These are phyloP conservation scores for Dalbergia oliveri DNA, from an alignment of 306 rosid genomes.

Conservation along the genomic window DNA sequence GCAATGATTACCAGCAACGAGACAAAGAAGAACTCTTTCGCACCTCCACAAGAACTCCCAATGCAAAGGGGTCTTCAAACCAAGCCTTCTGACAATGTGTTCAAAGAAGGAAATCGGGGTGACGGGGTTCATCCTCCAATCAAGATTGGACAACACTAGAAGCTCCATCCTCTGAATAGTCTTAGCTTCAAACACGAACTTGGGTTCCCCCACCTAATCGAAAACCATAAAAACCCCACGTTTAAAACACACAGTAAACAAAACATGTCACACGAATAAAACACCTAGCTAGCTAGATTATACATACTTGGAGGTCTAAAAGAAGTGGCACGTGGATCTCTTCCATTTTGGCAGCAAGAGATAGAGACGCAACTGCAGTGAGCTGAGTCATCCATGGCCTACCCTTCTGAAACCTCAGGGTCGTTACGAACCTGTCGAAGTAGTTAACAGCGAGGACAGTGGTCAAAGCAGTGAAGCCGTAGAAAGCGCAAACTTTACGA, in stretches of 20 bases:
- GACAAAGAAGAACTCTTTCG: constrained; percentile 65
- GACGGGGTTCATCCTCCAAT: constrained; percentile 90
- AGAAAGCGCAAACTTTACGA: constrained; percentile 54
- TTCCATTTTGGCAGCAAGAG: constrained; percentile 89
- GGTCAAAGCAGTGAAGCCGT: constrained; percentile 74
- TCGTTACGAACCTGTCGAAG: constrained; percentile 73
- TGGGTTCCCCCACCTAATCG: constrained; percentile 74
- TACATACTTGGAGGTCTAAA: constrained; percentile 80
- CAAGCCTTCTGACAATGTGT: constrained; percentile 67
- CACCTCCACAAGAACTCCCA: constrained; percentile 71
- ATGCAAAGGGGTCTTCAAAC: constrained; percentile 59
- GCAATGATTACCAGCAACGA: constrained; percentile 65
- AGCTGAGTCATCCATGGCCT: constrained; percentile 87
- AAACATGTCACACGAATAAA: constrained; percentile 12
- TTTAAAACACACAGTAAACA: neutral
- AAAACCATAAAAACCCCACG: constrained; percentile 5
- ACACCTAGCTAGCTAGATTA: constrained; percentile 13
- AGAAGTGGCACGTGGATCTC: constrained; percentile 82
- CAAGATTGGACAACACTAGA: constrained; percentile 75
- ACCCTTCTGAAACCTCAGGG: constrained; percentile 53
- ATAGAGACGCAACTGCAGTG: constrained; percentile 71
- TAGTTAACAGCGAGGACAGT: constrained; percentile 78
- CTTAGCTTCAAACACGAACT: constrained; percentile 76
- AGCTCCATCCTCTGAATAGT: constrained; percentile 92
- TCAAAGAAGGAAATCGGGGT: constrained; percentile 83